Base-by-base conservation (phyloP, 441 rosid species). In the Gossypium gossypioides region DNA sequence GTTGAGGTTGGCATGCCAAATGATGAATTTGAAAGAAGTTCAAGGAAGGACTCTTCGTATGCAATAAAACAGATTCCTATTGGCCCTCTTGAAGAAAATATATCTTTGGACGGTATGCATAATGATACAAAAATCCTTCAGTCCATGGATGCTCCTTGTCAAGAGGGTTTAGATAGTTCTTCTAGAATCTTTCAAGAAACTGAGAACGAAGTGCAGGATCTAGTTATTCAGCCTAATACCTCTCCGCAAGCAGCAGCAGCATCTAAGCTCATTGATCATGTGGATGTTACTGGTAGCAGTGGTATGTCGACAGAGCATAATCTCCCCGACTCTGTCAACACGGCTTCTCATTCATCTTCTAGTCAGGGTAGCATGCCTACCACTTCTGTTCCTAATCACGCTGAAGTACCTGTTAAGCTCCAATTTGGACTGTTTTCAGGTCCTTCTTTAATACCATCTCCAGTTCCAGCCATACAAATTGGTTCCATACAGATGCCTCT, bases 401-500 rank as follows among this genome's bases (percentile, higher is more conserved):
- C 86, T 64, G 93, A 89, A 74, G 79, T 80, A 58, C 93, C 96
- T 58, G 76, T 93, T 66, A 89, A 88, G 79, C 88, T 92, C 72
- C 99, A 89, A 78, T 95, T 95, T 85, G 99, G 98, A 70, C 77
- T 95, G 74, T 95, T 95, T 78, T 91, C 99, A 75, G 93, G 97
- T 74, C 97, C 95, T 69, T 82, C 97, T 55, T 75, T 95, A 77
- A 88, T 92, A 72, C 95, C 98, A 72, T 88, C 99, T 59, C 95
- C 98, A 40, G 87, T 87, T 77, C 99, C 96, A 67, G 98, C 99
- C 74, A 95, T 95, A 80, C 99, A 95, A 82, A 95, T 95, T 78
- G 99, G 99, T 80, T 91, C 99, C 71, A 94, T 94, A 77, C 97
- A 92, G 85, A 92, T 92, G 99, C 99, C 99, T 76, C 99, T 95